A percentile compares a stretch with the other conserved stretches of the same genome.
Evolutionary conservation across 371 early-diverging fungal genomes (phyloP).

Genomic region (Mortierella sp.): DNA sequence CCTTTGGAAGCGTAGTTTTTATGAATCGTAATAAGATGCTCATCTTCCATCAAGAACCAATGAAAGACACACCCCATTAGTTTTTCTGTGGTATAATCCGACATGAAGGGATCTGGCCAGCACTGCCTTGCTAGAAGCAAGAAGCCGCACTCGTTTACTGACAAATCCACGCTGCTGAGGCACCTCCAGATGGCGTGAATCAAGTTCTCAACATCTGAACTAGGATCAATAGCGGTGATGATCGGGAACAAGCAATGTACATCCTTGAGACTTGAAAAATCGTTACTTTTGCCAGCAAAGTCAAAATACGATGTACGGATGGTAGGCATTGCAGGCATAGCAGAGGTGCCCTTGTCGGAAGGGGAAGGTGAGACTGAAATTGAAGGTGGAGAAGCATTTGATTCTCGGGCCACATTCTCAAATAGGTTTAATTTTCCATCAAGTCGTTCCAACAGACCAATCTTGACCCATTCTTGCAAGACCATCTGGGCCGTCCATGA

Average conservation of each 20-base stretch:
- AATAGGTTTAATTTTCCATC: constrained; percentile 67
- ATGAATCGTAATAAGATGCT: constrained; percentile 49
- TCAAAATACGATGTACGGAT: constrained; percentile 39
- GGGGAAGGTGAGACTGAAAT: background rate
- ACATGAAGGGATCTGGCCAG: constrained; percentile 73
- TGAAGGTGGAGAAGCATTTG: background rate
- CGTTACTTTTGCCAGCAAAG: background rate
- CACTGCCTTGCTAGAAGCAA: constrained; percentile 64
- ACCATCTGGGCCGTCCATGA: constrained; percentile 48
- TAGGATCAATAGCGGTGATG: constrained; percentile 66
- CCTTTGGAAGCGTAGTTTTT: constrained; percentile 43
- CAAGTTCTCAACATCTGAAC: constrained; percentile 62
- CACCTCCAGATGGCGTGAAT: constrained; percentile 67
- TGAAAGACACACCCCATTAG: constrained; percentile 62
- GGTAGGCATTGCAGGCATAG: constrained; percentile 12
- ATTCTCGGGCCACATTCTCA: constrained; percentile 16
- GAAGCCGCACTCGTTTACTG: constrained; percentile 70
- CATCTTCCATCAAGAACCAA: constrained; percentile 70
- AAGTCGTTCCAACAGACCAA: constrained; percentile 67
- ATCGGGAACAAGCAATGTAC: constrained; percentile 65
- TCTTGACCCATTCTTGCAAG: constrained; percentile 68
- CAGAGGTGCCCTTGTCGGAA: background rate
- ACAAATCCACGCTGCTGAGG: constrained; percentile 63
- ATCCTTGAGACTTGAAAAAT: constrained; percentile 8
- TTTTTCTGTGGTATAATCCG: constrained; percentile 62